Base-by-base conservation (phyloP, 2,329 filamentous ascomycete genomes). In the Fonsecaea monophora region DNA sequence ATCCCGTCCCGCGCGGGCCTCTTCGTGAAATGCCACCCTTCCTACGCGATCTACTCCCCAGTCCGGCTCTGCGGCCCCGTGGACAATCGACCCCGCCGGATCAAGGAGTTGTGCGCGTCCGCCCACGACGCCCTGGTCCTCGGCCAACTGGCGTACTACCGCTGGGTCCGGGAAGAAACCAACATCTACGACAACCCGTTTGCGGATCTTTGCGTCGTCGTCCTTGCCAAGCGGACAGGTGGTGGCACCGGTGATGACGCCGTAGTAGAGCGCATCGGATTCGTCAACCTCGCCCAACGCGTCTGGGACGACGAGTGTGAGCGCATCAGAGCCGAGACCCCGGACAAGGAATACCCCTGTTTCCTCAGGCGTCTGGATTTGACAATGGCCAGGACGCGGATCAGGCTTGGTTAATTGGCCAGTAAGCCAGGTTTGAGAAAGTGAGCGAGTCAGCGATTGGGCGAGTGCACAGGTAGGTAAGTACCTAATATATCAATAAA, bases 231-330 rank as follows among this genome's bases (percentile, higher is more conserved):
- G 21, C 42, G n/a, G n/a, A 2, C 9, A 21, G 42, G n/a, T 10
- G 42, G n/a, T 6, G 42, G 6, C n/a, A 15, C n/a, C 6, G 15
- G 7, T 3, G n/a, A n/a, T 48, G 6, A 4, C 15, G 38, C 38
- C 9, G 38, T 18, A 4, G 42, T 18, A 2, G 42, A 48, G 42
- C 42, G 42, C 42, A 12, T 21, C 42, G 42, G 42, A 18, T 48
- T 48, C 42, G 42, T 48, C 6, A 48, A 48, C n/a, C n/a, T 48
- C 7, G 42, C 42, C 42, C 42, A 48, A 15, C 42, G 42, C 42
- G 42, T 48, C n/a, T 48, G 42, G 42, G 42, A 48, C n/a, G 42
- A 48, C 4, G 42, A 48, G 42, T 48, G 42, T 18, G 42, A 48
- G 42, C 42, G n/a, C 6, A 48, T 48, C 42, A 18, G 42, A 48